These are phyloP conservation scores for Raffaelea ambrosiae DNA, from an alignment of 2,329 filamentous ascomycete genomes.

Conservation along the genomic window DNA sequence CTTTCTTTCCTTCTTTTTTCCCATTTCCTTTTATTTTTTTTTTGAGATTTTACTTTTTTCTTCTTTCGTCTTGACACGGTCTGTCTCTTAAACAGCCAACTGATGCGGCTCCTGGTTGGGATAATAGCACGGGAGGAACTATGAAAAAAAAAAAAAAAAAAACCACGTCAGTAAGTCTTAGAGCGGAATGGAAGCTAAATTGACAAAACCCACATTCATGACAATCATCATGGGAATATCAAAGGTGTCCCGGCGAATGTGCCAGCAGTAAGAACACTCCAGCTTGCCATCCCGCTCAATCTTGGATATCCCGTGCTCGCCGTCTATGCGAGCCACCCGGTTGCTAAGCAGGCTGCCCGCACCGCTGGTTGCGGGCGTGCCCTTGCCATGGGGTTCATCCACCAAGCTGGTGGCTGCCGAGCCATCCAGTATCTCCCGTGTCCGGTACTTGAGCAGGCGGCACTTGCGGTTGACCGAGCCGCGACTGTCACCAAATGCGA, in stretches of 20 bases:
- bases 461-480: constrained; percentile 78
- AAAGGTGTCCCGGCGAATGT: constrained; percentile 91
- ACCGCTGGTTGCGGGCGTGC: neutral
- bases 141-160: neutral
- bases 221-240: constrained; percentile 98
- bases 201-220: constrained; percentile 71
- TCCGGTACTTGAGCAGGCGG: constrained; percentile 83
- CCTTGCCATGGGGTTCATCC: constrained; percentile 17
- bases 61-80: neutral
- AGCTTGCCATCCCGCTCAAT: constrained; percentile 85
- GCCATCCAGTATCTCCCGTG: constrained; percentile 49
- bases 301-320: constrained; percentile 71
- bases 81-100: constrained; percentile 38
- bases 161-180: neutral
- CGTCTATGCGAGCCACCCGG: constrained; percentile 54
- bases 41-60: too few relatives aligned
- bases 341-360: constrained; percentile 44
- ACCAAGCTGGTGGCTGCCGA: constrained; percentile 19
- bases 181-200: neutral
- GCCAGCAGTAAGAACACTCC: constrained; percentile 94
- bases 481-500: constrained; percentile 85
- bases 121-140: constrained; percentile 54
- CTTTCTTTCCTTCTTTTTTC: too few relatives aligned
- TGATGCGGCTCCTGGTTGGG: constrained; percentile 48
- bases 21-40: too few relatives aligned